Conservation (phyloP, 495 filamentous ascomycete genomes). For the Podospora fimiseda region DNA sequence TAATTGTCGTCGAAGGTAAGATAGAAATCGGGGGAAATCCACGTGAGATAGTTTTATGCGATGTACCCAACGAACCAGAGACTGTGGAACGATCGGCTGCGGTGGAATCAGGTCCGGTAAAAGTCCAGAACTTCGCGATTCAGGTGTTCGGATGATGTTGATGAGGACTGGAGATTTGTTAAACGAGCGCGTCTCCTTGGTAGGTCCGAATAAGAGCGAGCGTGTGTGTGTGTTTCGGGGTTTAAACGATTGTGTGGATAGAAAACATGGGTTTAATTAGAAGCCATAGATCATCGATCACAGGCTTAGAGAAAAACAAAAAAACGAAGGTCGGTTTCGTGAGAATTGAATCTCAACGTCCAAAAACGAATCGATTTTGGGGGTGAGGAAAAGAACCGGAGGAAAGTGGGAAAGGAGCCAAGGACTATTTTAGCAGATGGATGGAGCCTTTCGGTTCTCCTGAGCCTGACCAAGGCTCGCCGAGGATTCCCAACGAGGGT, state of each 20-base stretch:
- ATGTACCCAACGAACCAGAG: too few relatives aligned
- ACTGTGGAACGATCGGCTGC: too few relatives aligned
- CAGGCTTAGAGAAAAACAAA: not conserved
- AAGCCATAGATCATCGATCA: not conserved
- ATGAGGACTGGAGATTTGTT: not conserved
- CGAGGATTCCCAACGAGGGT: not conserved
- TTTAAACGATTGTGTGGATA: not conserved
- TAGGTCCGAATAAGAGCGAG: not conserved
- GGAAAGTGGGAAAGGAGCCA: not conserved
- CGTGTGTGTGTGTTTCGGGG: not conserved
- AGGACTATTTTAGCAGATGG: not conserved
- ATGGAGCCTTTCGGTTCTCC: not conserved
- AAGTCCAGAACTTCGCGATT: not conserved
- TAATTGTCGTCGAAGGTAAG: constrained; percentile 1
- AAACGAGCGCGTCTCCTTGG: not conserved
- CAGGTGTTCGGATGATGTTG: not conserved
- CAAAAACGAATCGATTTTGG: not conserved
- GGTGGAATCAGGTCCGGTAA: too few relatives aligned
- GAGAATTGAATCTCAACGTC: not conserved
- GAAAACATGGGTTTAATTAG: not conserved
- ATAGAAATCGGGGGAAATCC: not conserved
- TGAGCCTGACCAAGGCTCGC: not conserved
- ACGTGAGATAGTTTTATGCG: too few relatives aligned
- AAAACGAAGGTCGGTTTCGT: not conserved
- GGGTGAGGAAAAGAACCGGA: not conserved